Evolutionary conservation across 2,329 filamentous ascomycete species (phyloP).

Genomic region (Colletotrichum lentis): DNA sequence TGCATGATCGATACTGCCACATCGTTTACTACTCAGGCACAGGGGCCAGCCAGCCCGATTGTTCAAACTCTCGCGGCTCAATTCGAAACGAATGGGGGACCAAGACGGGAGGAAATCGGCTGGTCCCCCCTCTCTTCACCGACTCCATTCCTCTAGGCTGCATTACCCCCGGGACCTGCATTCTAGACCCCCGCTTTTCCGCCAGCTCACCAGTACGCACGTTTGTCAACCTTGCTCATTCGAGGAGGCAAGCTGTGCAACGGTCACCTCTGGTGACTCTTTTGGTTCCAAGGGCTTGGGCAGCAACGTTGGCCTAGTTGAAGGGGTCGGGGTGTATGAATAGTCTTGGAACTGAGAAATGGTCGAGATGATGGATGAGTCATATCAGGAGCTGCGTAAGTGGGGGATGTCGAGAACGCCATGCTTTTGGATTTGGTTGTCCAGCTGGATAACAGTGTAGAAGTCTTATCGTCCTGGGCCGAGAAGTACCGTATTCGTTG

Average conservation of each 20-base stretch:
- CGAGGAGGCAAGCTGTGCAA: neutral
- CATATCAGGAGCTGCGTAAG: neutral
- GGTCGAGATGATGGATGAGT: neutral
- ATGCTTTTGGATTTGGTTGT: neutral
- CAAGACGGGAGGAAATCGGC: neutral
- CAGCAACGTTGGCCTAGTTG: neutral
- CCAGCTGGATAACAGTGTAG: neutral
- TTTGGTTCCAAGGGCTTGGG: neutral
- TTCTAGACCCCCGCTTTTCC: conserved; percentile 1
- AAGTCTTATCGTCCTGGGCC: no score
- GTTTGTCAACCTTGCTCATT: neutral
- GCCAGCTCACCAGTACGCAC: neutral
- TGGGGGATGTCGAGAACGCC: neutral
- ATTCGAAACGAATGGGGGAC: neutral
- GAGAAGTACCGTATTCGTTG: no score
- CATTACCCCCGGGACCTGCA: neutral
- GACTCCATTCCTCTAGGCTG: neutral
- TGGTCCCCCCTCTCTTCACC: neutral
- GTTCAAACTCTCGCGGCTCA: neutral
- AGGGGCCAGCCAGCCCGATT: neutral
- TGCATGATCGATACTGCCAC: neutral
- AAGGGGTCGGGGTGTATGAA: neutral
- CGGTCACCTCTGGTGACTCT: neutral
- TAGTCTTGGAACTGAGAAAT: neutral
- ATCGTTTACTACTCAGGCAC: neutral